Evolutionary conservation across 768 basidiomycete species (phyloP).

Genomic region (Mycena belliarum): DNA sequence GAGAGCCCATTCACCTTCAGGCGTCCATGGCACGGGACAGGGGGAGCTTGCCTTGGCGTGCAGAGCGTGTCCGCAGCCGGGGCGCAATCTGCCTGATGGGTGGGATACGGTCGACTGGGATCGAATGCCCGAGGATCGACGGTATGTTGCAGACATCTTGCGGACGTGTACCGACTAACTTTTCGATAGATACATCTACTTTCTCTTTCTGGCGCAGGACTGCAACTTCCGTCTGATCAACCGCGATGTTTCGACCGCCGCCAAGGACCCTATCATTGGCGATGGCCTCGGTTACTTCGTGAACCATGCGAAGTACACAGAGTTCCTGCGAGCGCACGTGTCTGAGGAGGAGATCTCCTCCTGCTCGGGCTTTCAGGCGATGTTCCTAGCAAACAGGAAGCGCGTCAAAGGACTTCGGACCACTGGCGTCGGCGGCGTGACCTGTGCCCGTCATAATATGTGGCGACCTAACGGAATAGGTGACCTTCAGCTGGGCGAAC

Average conservation of each 20-base stretch:
- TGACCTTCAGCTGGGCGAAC: conserved; percentile 23
- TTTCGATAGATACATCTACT: not conserved
- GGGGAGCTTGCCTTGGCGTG: not conserved
- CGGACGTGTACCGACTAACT: no score
- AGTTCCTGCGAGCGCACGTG: not conserved
- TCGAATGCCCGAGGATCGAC: not conserved
- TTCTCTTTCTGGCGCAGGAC: not conserved
- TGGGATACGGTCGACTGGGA: not conserved
- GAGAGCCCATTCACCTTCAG: not conserved
- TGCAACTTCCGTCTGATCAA: not conserved
- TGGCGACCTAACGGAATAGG: conserved; percentile 13
- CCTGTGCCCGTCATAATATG: not conserved
- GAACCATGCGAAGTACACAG: not conserved
- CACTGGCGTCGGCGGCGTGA: not conserved
- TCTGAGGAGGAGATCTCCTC: not conserved
- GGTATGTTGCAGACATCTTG: not conserved
- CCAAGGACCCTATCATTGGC: not conserved
- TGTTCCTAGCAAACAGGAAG: not conserved
- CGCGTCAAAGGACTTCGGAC: not conserved
- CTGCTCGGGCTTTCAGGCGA: not conserved
- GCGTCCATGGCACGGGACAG: not conserved
- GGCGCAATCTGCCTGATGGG: not conserved
- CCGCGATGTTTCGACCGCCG: not conserved
- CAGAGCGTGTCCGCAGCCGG: not conserved
- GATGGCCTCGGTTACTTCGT: not conserved